Evolutionary conservation across 495 filamentous ascomycete species (phyloP).

Genomic region (Bacidia gigantensis): DNA sequence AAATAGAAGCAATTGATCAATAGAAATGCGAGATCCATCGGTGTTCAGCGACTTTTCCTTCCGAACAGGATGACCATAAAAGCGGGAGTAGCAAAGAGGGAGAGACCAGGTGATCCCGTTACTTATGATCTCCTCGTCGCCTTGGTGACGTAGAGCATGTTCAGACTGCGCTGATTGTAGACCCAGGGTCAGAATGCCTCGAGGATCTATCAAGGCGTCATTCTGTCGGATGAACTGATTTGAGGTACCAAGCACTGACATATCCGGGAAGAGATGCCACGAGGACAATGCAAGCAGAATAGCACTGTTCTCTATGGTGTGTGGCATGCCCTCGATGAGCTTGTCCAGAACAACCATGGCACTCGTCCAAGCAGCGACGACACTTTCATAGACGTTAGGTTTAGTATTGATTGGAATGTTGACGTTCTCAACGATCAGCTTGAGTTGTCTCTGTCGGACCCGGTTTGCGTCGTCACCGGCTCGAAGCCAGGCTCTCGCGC

Average conservation of each 20-base stretch:
- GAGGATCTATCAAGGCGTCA: slow-evolving; percentile 12
- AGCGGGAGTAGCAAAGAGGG: slow-evolving; percentile 21
- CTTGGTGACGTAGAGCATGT: too few relatives aligned
- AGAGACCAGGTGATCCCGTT: slow-evolving; percentile 25
- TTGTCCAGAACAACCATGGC: slow-evolving; percentile 18
- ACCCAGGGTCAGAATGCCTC: slow-evolving; percentile 16
- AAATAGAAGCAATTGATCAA: slow-evolving; percentile 3
- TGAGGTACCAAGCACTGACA: slow-evolving; percentile 12
- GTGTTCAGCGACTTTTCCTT: background rate
- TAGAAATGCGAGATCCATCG: slow-evolving; percentile 1
- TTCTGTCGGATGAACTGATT: slow-evolving; percentile 5
- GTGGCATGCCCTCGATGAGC: slow-evolving; percentile 18
- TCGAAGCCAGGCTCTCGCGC: slow-evolving; percentile 24
- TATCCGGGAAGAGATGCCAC: slow-evolving; percentile 30
- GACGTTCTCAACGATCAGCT: slow-evolving; percentile 27
- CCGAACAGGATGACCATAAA: slow-evolving; percentile 20
- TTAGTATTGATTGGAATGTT: slow-evolving; percentile 16
- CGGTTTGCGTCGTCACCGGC: slow-evolving; percentile 19
- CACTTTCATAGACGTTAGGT: slow-evolving; percentile 17
- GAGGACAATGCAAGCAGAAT: slow-evolving; percentile 23
- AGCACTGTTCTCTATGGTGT: slow-evolving; percentile 16
- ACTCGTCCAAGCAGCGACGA: slow-evolving; percentile 11
- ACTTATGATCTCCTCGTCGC: too few relatives aligned
- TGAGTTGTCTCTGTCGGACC: slow-evolving; percentile 22
- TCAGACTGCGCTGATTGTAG: background rate